A percentile compares a stretch with the other conserved stretches of the same genome.
phyloP scores from a whole-genome alignment of 495 filamentous ascomycete species.

The Xylaria venustula region DNA sequence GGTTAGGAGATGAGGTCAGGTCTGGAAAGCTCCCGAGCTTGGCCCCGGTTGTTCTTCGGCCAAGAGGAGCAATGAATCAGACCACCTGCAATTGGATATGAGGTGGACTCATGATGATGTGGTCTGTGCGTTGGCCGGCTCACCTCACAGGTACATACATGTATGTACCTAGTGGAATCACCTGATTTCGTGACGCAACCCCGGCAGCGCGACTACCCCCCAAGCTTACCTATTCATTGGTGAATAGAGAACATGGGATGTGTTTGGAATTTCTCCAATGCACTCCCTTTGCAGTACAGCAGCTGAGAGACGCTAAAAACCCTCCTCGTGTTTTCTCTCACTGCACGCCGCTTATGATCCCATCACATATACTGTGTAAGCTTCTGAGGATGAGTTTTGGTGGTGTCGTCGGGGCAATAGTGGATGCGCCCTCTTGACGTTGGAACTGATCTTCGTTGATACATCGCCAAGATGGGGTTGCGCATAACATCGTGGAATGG shows the following conservation, averaged over 20 bases:
- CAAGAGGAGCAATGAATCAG: conserved; percentile 10
- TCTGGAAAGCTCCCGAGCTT: conserved; percentile 25
- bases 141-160: not conserved
- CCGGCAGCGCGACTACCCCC: conserved; percentile 21
- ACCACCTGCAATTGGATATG: not conserved
- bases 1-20: conserved; percentile 30
- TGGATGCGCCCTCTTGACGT: not conserved
- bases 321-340: too few relatives aligned
- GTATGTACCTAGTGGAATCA: conserved; percentile 10
- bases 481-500: conserved; percentile 39
- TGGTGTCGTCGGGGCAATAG: not conserved
- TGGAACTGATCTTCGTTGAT: not conserved
- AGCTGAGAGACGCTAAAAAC: too few relatives aligned
- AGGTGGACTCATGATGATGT: not conserved
- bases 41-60: conserved; percentile 29
- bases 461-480: conserved; percentile 23
- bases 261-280: too few relatives aligned
- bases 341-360: too few relatives aligned
- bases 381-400: conserved; percentile 2
- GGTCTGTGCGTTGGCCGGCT: conserved; percentile 1
- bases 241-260: not conserved
- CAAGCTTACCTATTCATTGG: not conserved
- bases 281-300: too few relatives aligned
- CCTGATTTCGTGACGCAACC: conserved; percentile 25
- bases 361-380: not conserved